These are phyloP conservation scores for Paxillus ammoniavirescens DNA, from an alignment of 768 basidiomycete species.

Conservation along the genomic window DNA sequence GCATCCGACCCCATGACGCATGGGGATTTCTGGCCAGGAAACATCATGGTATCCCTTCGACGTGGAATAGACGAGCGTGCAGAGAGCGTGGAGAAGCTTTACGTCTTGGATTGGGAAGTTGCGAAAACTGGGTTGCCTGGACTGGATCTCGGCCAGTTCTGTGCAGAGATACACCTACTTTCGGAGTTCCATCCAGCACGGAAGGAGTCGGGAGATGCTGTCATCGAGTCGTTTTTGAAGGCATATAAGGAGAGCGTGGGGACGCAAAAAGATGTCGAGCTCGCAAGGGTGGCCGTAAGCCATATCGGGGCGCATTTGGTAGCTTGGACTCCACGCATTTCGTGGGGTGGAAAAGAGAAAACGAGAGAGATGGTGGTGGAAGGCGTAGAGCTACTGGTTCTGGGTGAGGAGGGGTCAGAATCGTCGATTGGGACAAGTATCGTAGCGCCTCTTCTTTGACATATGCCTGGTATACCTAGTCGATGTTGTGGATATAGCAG, in stretches of 20 bases:
- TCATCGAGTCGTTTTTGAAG: conserved; percentile 45
- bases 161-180: conserved; percentile 55
- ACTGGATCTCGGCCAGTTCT: conserved; percentile 62
- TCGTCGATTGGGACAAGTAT: conserved; percentile 27
- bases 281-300: conserved; percentile 36
- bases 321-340: conserved; percentile 45
- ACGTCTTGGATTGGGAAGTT: conserved; percentile 67
- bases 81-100: conserved; percentile 38
- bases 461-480: no score
- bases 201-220: conserved; percentile 31
- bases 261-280: conserved; percentile 19
- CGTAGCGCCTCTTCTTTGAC: conserved; percentile 24
- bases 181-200: conserved; percentile 45
- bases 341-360: conserved; percentile 49
- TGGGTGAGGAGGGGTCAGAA: conserved; percentile 30
- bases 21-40: conserved; percentile 77
- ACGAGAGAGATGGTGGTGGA: conserved; percentile 49
- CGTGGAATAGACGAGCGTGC: conserved; percentile 22
- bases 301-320: conserved; percentile 59
- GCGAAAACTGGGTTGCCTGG: conserved; percentile 55
- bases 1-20: conserved; percentile 31
- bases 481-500: neutral
- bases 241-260: conserved; percentile 37
- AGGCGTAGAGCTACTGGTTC: conserved; percentile 45
- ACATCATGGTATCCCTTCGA: conserved; percentile 48